These are phyloP conservation scores for Quercus gilva DNA, from an alignment of 306 rosid genomes.

Conservation along the genomic window DNA sequence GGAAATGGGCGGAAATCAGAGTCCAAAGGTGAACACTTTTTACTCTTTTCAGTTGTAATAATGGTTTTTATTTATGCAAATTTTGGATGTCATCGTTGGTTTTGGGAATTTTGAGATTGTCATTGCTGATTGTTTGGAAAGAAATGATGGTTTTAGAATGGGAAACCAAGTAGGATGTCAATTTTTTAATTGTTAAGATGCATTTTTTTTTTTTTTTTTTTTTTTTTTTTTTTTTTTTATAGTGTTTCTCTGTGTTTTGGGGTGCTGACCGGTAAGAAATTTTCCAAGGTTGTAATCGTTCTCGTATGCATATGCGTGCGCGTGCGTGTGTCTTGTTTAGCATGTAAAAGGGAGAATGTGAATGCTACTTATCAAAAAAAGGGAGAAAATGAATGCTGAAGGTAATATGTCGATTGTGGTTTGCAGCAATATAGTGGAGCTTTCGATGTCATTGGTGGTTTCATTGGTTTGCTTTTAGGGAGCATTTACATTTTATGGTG, in stretches of 20 bases:
- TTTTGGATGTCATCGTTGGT: neutral
- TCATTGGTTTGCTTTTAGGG: neutral
- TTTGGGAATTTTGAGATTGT: neutral
- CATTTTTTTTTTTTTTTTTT: neutral
- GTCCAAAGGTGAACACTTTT: constrained; percentile 65
- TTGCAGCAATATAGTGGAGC: neutral
- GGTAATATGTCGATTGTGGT: neutral
- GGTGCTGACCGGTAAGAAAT: neutral
- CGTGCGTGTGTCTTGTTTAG: neutral
- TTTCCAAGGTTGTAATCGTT: neutral
- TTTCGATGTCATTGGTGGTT: neutral
- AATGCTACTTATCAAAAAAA: too few relatives aligned
- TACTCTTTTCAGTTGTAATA: neutral
- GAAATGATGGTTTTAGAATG: constrained; percentile 7
- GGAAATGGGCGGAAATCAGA: constrained; percentile 65
- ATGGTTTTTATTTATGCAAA: neutral
- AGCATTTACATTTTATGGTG: neutral
- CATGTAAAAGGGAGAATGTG: neutral
- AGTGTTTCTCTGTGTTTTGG: neutral
- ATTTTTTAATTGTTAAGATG: neutral
- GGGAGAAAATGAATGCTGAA: neutral
- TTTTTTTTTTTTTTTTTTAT: neutral
- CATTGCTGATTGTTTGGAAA: constrained; percentile 15
- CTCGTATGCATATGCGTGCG: neutral
- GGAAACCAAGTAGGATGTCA: neutral